Percentiles rank a stretch among this genome's conserved stretches.
Conservation (phyloP, 441 rosid genomes). For the Arabidopsis lyrata region DNA sequence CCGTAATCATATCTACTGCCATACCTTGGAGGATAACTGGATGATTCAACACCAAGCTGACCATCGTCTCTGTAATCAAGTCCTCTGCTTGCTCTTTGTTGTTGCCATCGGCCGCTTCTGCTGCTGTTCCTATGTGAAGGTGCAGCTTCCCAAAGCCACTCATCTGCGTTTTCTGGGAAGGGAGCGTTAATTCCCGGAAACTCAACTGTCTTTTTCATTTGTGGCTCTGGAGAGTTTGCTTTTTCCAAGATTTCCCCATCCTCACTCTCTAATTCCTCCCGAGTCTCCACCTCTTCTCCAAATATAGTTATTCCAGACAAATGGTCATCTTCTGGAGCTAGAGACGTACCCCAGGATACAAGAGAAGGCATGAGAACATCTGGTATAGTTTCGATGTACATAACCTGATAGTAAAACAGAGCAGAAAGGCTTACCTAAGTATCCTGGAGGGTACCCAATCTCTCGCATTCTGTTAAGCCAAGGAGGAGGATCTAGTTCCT, state of each 20-base stretch:
- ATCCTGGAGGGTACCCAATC: constrained; percentile 96
- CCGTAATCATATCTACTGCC: constrained; percentile 49
- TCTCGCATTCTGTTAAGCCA: constrained; percentile 97
- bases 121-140: constrained; percentile 51
- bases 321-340: constrained; percentile 75
- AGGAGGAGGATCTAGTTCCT: constrained; percentile 99
- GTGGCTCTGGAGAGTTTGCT: constrained; percentile 47
- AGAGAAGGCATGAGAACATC: constrained; percentile 11
- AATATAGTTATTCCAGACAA: constrained; percentile 87
- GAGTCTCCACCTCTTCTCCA: constrained; percentile 55
- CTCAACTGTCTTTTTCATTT: constrained; percentile 62
- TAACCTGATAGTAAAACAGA: constrained; percentile 2
- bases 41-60: constrained; percentile 61
- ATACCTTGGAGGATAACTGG: constrained; percentile 70
- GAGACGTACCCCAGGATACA: constrained; percentile 11
- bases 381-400: neutral
- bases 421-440: constrained; percentile 67
- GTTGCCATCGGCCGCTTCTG: constrained; percentile 48
- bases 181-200: constrained; percentile 94
- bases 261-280: constrained; percentile 55
- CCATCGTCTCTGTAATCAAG: constrained; percentile 59
- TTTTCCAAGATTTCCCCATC: constrained; percentile 83
- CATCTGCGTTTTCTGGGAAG: constrained; percentile 85
- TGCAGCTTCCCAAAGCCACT: constrained; percentile 68
- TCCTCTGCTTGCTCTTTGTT: constrained; percentile 56